phyloP scores from a whole-genome alignment of 768 basidiomycete species.

The Pulveroboletus sp. region DNA sequence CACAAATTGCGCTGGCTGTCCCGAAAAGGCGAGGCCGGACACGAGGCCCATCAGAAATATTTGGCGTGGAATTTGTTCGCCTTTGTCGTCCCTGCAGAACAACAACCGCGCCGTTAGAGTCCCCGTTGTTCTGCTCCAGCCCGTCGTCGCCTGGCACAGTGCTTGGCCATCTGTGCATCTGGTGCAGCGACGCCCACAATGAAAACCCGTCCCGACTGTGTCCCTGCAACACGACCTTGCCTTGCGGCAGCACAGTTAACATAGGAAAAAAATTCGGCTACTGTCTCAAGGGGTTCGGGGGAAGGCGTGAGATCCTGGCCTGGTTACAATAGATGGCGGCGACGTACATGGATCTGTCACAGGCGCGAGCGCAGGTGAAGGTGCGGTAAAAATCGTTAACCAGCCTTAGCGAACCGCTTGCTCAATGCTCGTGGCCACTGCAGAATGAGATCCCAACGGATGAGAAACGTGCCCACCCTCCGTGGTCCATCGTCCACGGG shows the following conservation, averaged over 20 bases:
- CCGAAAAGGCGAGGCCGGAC: constrained; percentile 42
- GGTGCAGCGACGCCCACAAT: not conserved
- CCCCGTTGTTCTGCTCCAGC: constrained; percentile 2
- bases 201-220: not conserved
- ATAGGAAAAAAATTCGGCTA: constrained; percentile 14
- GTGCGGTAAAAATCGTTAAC: not conserved
- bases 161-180: constrained; percentile 2
- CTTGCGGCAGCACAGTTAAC: constrained; percentile 8
- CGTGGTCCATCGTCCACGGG: constrained; percentile 4
- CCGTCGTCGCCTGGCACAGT: constrained; percentile 3
- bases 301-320: constrained; percentile 6
- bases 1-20: constrained; percentile 22
- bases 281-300: constrained; percentile 4
- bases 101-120: no score
- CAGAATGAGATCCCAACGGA: constrained; percentile 27
- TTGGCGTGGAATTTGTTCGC: no score
- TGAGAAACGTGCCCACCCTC: constrained; percentile 7
- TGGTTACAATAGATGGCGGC: not conserved
- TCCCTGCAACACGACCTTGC: constrained; percentile 12
- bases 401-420: constrained; percentile 6
- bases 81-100: no score
- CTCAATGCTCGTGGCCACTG: constrained; percentile 22
- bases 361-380: not conserved
- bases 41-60: constrained; percentile 39
- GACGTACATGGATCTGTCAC: not conserved